phyloP scores from a whole-genome alignment of 1,284 basidiomycete genomes.

The Trichosporon coremiiforme region DNA sequence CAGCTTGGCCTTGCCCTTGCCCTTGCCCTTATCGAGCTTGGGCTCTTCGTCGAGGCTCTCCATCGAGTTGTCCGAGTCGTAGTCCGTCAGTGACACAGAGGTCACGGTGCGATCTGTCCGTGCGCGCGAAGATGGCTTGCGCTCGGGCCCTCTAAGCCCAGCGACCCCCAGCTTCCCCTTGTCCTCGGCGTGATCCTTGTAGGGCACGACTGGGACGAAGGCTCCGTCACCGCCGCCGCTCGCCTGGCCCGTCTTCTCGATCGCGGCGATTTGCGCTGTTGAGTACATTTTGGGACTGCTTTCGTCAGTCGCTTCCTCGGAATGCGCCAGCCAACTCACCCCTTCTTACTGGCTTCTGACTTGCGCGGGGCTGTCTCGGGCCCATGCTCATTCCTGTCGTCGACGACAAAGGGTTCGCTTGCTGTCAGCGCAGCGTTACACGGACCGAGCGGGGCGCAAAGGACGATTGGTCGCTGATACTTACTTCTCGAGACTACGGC shows the following conservation, averaged over 20 bases:
- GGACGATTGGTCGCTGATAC: not conserved
- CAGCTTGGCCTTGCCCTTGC: not conserved
- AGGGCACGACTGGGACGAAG: not conserved
- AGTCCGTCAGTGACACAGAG: not conserved
- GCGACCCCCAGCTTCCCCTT: not conserved
- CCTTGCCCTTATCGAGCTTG: not conserved
- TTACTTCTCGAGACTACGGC: not conserved
- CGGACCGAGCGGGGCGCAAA: not conserved
- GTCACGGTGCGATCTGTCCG: not conserved
- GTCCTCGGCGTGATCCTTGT: not conserved
- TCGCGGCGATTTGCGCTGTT: not conserved
- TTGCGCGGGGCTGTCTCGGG: not conserved
- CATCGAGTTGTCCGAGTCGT: not conserved
- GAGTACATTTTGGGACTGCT: not conserved
- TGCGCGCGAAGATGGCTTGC: not conserved
- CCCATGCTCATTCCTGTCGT: not conserved
- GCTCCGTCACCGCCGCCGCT: not conserved
- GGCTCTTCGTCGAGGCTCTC: not conserved
- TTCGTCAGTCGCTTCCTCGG: not conserved
- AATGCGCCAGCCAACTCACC: not conserved
- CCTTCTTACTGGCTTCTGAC: not conserved
- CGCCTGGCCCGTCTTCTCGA: not conserved
- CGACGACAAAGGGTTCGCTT: constrained; percentile 5
- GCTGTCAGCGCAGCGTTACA: not conserved
- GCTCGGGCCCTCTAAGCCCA: not conserved